phyloP scores from a whole-genome alignment of 2,329 filamentous ascomycete genomes.

The Colletotrichum melonis region DNA sequence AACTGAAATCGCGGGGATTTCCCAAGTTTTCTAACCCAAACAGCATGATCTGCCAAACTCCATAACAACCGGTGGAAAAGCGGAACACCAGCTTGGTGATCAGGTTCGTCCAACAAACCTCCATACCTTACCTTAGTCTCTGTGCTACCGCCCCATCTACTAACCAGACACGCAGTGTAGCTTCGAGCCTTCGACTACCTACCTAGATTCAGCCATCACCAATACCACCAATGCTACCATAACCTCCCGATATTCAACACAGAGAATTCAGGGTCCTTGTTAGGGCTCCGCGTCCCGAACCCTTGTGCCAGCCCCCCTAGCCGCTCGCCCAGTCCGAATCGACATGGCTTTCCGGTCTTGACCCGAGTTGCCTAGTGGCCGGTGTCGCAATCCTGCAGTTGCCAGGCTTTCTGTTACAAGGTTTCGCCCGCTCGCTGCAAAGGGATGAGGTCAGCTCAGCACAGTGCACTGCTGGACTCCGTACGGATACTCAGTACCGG shows the following conservation, averaged over 20 bases:
- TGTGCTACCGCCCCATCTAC: not conserved
- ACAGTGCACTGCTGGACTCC: not conserved
- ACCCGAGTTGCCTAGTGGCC: constrained; percentile 18
- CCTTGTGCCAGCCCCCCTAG: constrained; percentile 25
- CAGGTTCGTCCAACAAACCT: not conserved
- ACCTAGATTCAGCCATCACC: not conserved
- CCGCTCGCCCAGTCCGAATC: not conserved
- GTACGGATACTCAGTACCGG: no score
- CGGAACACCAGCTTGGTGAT: not conserved
- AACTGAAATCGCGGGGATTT: constrained; percentile 31
- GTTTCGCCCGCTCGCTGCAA: not conserved
- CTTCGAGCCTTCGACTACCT: no score
- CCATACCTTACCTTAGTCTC: not conserved
- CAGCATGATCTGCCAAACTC: not conserved
- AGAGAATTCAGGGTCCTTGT: constrained; percentile 27
- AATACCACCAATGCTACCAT: not conserved
- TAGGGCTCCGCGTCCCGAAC: constrained; percentile 32
- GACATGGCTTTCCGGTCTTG: not conserved
- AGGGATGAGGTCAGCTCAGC: not conserved
- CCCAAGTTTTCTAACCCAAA: not conserved
- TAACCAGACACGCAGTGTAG: no score
- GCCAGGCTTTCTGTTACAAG: not conserved
- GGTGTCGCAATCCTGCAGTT: constrained; percentile 18
- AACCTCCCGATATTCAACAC: not conserved
- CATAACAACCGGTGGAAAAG: not conserved